These are phyloP conservation scores for Coemansia sp. DNA, from an alignment of 192 early-diverging fungal genomes.

Conservation along the genomic window DNA sequence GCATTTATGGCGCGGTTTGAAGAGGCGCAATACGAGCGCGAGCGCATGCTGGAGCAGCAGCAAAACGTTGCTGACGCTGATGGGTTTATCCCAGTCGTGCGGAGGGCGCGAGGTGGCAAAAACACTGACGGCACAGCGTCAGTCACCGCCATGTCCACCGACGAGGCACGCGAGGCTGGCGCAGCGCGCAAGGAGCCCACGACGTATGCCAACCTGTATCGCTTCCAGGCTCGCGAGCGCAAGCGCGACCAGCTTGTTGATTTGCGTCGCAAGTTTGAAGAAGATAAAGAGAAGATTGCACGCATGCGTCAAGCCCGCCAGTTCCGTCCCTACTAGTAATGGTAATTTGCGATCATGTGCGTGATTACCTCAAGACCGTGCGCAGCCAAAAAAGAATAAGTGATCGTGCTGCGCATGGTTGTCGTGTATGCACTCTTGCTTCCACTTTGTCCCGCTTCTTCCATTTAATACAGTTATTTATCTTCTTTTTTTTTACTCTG, in stretches of 20 bases:
- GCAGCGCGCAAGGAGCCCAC: slow-evolving; percentile 65
- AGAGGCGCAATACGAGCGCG: slow-evolving; percentile 68
- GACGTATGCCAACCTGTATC: slow-evolving; percentile 83
- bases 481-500: neutral
- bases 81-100: slow-evolving; percentile 85
- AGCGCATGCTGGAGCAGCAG: slow-evolving; percentile 61
- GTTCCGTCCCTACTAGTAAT: slow-evolving; percentile 84
- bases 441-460: neutral
- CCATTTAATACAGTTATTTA: neutral
- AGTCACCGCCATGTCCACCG: slow-evolving; percentile 59
- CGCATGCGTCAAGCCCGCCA: slow-evolving; percentile 72
- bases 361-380: slow-evolving; percentile 1
- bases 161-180: slow-evolving; percentile 61
- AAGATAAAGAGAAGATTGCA: slow-evolving; percentile 84
- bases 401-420: neutral
- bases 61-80: slow-evolving; percentile 88
- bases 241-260: slow-evolving; percentile 87
- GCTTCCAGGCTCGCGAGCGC: slow-evolving; percentile 91
- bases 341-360: neutral
- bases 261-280: slow-evolving; percentile 88
- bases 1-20: slow-evolving; percentile 76
- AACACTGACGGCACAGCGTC: slow-evolving; percentile 71
- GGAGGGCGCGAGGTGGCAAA: slow-evolving; percentile 61
- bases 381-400: slow-evolving; percentile 11
- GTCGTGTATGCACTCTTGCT: neutral